These are phyloP conservation scores for Filobasidium wieringae DNA, from an alignment of 768 basidiomycete genomes.

Conservation along the genomic window DNA sequence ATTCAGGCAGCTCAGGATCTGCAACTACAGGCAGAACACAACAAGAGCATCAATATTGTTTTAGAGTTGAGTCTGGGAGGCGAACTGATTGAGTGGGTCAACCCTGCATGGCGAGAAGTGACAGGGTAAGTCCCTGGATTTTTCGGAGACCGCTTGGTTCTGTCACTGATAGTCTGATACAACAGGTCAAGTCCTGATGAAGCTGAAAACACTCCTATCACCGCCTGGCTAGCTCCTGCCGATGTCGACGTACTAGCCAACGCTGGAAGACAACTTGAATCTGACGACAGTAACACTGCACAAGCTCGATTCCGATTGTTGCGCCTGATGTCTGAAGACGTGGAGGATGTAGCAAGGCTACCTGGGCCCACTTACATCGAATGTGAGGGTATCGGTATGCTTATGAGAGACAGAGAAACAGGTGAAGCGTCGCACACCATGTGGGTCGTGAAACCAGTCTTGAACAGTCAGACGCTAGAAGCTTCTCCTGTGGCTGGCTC, in stretches of 20 bases:
- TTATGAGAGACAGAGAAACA: slow-evolving; percentile 85
- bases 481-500: slow-evolving; percentile 15
- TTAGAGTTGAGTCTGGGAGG: slow-evolving; percentile 88
- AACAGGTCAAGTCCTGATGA: slow-evolving; percentile 69
- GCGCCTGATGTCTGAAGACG: slow-evolving; percentile 52
- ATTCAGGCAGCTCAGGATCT: slow-evolving; percentile 80
- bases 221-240: slow-evolving; percentile 61
- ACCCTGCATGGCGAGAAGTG: slow-evolving; percentile 87
- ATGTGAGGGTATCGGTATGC: slow-evolving; percentile 98
- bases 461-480: not conserved
- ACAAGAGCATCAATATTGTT: slow-evolving; percentile 90
- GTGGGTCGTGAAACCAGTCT: slow-evolving; percentile 76
- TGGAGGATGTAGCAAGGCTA: slow-evolving; percentile 38
- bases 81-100: slow-evolving; percentile 88
- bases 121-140: slow-evolving; percentile 42
- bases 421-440: slow-evolving; percentile 86
- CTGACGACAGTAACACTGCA: slow-evolving; percentile 86
- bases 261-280: slow-evolving; percentile 69
- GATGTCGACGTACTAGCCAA: slow-evolving; percentile 76
- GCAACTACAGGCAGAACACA: slow-evolving; percentile 79
- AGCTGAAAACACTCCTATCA: slow-evolving; percentile 65
- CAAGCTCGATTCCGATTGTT: slow-evolving; percentile 81
- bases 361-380: slow-evolving; percentile 48
- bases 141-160: slow-evolving; percentile 11
- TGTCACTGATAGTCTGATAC: slow-evolving; percentile 7